Evolutionary conservation across 164 flowering plant genomes (phyloP).

Genomic region (Euptelea pleiosperma): DNA sequence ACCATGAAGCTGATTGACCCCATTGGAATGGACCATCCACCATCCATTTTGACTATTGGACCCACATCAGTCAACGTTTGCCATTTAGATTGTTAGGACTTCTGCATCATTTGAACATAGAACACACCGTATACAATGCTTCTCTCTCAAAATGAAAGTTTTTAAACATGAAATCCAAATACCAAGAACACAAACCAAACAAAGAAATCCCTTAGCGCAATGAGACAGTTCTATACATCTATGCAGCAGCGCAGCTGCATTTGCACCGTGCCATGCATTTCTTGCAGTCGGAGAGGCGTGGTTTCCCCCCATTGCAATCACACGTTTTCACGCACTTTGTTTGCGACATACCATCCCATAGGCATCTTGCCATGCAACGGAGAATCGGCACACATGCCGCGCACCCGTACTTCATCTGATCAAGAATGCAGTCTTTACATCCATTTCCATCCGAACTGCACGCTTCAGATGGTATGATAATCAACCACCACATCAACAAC

Average conservation of each 20-base stretch:
- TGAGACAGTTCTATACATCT: neutral
- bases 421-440: slow-evolving; percentile 43
- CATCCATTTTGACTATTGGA: no score
- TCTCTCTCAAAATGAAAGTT: no score
- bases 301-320: slow-evolving; percentile 43
- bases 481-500: slow-evolving; percentile 20
- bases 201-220: no score
- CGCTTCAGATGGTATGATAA: slow-evolving; percentile 21
- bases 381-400: slow-evolving; percentile 49
- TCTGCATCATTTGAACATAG: no score
- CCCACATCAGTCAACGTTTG: no score
- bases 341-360: slow-evolving; percentile 50
- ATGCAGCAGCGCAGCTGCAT: slow-evolving; percentile 44
- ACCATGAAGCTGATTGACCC: no score
- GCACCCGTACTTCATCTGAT: slow-evolving; percentile 49
- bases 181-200: no score
- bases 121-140: no score
- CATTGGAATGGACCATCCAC: no score
- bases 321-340: slow-evolving; percentile 42
- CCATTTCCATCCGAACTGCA: slow-evolving; percentile 33
- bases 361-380: slow-evolving; percentile 63
- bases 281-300: slow-evolving; percentile 53
- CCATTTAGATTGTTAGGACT: no score
- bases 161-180: no score
- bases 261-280: slow-evolving; percentile 66